phyloP scores from a whole-genome alignment of 169 alveolate genomes.

The Plasmodium berghei region DNA sequence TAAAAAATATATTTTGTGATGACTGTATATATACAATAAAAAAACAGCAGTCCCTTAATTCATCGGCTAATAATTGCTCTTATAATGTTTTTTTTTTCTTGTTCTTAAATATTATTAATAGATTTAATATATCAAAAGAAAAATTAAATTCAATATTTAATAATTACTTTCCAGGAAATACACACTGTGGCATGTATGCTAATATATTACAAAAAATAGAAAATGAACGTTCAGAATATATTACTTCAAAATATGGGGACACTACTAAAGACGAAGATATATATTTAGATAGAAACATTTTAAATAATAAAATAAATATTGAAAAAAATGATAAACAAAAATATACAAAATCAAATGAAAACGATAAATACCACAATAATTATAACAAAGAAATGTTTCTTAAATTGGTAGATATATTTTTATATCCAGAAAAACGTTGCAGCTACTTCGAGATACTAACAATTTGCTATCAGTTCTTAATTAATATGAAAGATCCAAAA shows the following conservation, averaged over 20 bases:
- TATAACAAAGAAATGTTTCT: slow-evolving; percentile 9
- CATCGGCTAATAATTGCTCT: slow-evolving; percentile 75
- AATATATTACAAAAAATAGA: slow-evolving; percentile 8
- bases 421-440: slow-evolving; percentile 43
- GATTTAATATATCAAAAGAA: slow-evolving; percentile 47
- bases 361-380: background rate
- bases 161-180: slow-evolving; percentile 73
- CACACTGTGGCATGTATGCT: slow-evolving; percentile 17
- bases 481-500: slow-evolving; percentile 33
- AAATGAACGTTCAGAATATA: background rate
- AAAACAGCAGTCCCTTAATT: slow-evolving; percentile 61
- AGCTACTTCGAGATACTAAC: slow-evolving; percentile 59
- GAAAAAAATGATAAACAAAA: background rate
- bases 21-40: slow-evolving; percentile 71
- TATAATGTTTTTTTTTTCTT: slow-evolving; percentile 49
- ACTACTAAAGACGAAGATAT: background rate
- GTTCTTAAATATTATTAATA: slow-evolving; percentile 36
- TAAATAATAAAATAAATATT: background rate
- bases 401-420: slow-evolving; percentile 49
- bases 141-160: slow-evolving; percentile 25
- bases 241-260: background rate
- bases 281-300: background rate
- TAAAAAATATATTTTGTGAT: slow-evolving; percentile 77
- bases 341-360: background rate
- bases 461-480: slow-evolving; percentile 50